Evolutionary conservation across 306 rosid species (phyloP).

Genomic region (Urtica urens): DNA sequence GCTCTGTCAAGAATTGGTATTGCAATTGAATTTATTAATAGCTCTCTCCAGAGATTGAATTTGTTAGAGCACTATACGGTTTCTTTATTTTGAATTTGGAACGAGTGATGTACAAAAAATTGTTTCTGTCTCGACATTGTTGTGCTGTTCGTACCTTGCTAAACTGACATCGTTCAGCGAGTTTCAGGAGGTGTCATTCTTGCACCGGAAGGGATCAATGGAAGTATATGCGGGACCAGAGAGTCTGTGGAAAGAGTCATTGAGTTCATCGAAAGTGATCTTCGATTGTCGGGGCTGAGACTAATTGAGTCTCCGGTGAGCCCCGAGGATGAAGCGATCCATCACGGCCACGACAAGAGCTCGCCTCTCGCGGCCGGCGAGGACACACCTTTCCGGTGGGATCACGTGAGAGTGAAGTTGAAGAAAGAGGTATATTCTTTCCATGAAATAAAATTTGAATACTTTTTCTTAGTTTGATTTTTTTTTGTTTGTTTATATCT

Average conservation of each 20-base stretch:
- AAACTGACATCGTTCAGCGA: conserved; percentile 66
- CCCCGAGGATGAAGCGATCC: conserved; percentile 93
- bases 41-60: neutral
- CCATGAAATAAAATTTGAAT: neutral
- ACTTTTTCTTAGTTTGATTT: neutral
- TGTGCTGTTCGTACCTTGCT: conserved; percentile 23
- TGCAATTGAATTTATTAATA: neutral
- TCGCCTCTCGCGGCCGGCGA: conserved; percentile 96
- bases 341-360: conserved; percentile 59
- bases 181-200: conserved; percentile 97
- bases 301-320: conserved; percentile 72
- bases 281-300: conserved; percentile 52
- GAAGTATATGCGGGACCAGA: conserved; percentile 77
- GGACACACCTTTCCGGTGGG: conserved; percentile 89
- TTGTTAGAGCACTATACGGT: neutral
- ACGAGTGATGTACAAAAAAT: neutral
- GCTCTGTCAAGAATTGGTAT: conserved; percentile 79
- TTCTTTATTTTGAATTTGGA: neutral
- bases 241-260: conserved; percentile 69
- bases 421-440: conserved; percentile 64
- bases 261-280: conserved; percentile 53
- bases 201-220: conserved; percentile 87
- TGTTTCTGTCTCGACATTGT: neutral
- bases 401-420: conserved; percentile 92
- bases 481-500: neutral